These are phyloP conservation scores for Nitzschia inconspicua DNA, from an alignment of 108 stramenopile species.

Conservation along the genomic window DNA sequence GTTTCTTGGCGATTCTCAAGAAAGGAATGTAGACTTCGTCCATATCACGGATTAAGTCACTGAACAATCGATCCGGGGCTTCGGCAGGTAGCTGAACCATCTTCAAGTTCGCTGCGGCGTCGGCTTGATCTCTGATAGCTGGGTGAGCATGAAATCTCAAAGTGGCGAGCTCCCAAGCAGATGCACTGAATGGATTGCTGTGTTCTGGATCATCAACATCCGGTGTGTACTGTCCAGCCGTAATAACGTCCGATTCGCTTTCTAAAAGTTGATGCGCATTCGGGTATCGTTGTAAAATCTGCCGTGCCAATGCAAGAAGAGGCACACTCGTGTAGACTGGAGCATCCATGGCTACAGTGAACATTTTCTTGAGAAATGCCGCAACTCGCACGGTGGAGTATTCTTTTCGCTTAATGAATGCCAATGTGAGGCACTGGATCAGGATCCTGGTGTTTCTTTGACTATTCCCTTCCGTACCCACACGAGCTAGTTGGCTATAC, in stretches of 20 bases:
- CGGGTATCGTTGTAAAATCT: slow-evolving; percentile 69
- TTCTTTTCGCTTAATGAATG: slow-evolving; percentile 78
- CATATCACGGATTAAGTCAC: slow-evolving; percentile 34
- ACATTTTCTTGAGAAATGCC: slow-evolving; percentile 74
- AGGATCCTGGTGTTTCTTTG: slow-evolving; percentile 37
- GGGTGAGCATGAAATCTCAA: slow-evolving; percentile 71
- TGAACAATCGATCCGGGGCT: slow-evolving; percentile 47
- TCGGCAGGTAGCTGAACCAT: slow-evolving; percentile 72
- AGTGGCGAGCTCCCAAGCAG: slow-evolving; percentile 74
- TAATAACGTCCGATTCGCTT: slow-evolving; percentile 81
- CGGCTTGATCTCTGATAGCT: slow-evolving; percentile 46
- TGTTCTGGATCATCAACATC: slow-evolving; percentile 79
- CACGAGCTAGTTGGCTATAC: slow-evolving; percentile 59
- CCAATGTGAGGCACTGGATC: slow-evolving; percentile 65
- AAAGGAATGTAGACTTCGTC: slow-evolving; percentile 56
- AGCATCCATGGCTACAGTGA: slow-evolving; percentile 61
- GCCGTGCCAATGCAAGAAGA: slow-evolving; percentile 70
- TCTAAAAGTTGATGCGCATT: slow-evolving; percentile 66
- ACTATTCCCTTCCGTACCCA: slow-evolving; percentile 30
- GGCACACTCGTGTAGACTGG: slow-evolving; percentile 67
- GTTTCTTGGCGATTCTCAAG: slow-evolving; percentile 43
- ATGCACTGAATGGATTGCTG: slow-evolving; percentile 76
- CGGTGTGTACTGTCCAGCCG: slow-evolving; percentile 65
- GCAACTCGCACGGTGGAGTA: slow-evolving; percentile 69
- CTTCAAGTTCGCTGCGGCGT: slow-evolving; percentile 44